phyloP scores from a whole-genome alignment of 306 rosid genomes.

The Rosa rugosa region DNA sequence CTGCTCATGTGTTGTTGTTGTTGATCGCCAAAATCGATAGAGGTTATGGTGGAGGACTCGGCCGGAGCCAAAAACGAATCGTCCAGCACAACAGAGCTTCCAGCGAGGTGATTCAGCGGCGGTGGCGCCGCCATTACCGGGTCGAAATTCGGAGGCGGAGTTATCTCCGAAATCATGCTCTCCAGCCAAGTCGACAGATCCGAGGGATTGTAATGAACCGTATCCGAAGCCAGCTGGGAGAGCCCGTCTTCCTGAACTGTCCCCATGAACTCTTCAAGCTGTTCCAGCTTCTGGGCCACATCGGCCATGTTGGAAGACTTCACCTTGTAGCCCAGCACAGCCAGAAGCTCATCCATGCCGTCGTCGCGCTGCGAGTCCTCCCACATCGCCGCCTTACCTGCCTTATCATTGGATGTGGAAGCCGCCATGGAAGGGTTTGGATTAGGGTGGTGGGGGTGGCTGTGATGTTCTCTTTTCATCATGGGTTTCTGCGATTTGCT shows the following conservation, averaged over 20 bases:
- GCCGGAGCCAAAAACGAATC: slow-evolving; percentile 48
- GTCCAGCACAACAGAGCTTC: background rate
- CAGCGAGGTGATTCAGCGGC: background rate
- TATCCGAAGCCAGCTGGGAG: slow-evolving; percentile 51
- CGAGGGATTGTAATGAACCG: slow-evolving; percentile 76
- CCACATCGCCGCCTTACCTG: slow-evolving; percentile 53
- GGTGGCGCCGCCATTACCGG: slow-evolving; percentile 22
- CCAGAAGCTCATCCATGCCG: slow-evolving; percentile 81
- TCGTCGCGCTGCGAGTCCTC: slow-evolving; percentile 53
- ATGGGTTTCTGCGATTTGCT: background rate
- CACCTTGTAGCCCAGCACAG: slow-evolving; percentile 85
- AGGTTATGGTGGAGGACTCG: slow-evolving; percentile 57
- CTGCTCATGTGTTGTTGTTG: background rate
- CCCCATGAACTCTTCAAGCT: slow-evolving; percentile 76
- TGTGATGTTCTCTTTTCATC: slow-evolving; percentile 68
- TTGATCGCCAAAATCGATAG: slow-evolving; percentile 41
- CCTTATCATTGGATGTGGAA: slow-evolving; percentile 12
- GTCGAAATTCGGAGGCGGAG: slow-evolving; percentile 47
- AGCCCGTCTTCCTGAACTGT: slow-evolving; percentile 47
- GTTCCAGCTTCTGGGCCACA: slow-evolving; percentile 78
- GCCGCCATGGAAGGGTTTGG: slow-evolving; percentile 36
- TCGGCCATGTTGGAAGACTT: slow-evolving; percentile 78
- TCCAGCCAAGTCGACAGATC: slow-evolving; percentile 77
- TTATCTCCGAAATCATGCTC: slow-evolving; percentile 60
- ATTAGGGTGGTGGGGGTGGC: slow-evolving; percentile 18